Evolutionary conservation across 1,284 basidiomycete genomes (phyloP), one percentile per base, ranked within the genome.

Genomic region (Laetiporus sulphureus): DNA sequence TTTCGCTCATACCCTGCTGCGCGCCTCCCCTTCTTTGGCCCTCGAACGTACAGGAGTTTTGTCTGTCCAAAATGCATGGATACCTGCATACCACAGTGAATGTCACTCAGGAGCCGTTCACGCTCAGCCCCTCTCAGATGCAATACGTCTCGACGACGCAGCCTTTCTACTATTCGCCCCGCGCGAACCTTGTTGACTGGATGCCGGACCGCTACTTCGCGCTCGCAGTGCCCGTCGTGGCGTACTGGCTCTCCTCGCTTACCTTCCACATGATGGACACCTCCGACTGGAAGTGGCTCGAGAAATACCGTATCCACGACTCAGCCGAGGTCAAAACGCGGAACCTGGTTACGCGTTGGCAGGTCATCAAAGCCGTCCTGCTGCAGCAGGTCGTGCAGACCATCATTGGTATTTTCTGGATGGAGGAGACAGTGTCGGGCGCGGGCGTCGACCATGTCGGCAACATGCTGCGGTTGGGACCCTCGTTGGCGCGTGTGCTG

Each of bases 291-390:
- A 72, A 80, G 51, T 89, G 83, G 74, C 76, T 97, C 32, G 84
- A 96, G 53, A 77, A 75, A 46, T 87, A 90, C 62, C 76, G 92
- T 30, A 82, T 99, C 41, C 95, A 99, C 63, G 88, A 93, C 41
- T 86, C 87, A 0, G 73, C 70, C 11, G 94, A 98, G 60, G 79
- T 92, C 48, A 73, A 75, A 48, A 62, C 77, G 2, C 73, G 80
- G 44, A 99, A 99, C 60, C 75, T 80, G 13, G 93, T 83, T 8
- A 79, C 83, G 0, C 75, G 79, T 24, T 91, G 96, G 63, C 94
- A 99, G 50, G 56, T 76, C 23, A 59, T 98, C 2, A 30, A 33
- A 11, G 54, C 52, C 3, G 54, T 56, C 32, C 19, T 56, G 22
- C 30, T 54, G 22, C 54, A 56, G 65, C 96, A 99, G 50, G 52